phyloP scores from a whole-genome alignment of 2,329 filamentous ascomycete species.

The Hypoxylon sp. region DNA sequence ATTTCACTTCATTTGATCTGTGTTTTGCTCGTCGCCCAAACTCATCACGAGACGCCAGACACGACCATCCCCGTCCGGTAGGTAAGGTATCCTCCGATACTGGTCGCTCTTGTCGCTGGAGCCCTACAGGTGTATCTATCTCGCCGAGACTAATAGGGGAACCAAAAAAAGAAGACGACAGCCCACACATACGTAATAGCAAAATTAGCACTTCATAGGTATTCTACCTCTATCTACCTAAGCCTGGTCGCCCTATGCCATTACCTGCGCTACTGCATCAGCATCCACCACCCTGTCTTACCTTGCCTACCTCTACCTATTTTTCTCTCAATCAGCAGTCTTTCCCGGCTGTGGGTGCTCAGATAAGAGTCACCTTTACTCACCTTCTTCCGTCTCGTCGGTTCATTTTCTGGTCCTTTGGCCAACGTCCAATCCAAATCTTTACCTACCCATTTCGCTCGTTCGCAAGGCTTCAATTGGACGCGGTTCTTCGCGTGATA shows the following conservation, averaged over 20 bases:
- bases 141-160: conserved; percentile 18
- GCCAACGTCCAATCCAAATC: conserved; percentile 11
- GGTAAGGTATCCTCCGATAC: conserved; percentile 22
- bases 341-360: conserved; percentile 8
- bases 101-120: conserved; percentile 22
- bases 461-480: conserved; percentile 29
- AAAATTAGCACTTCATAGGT: conserved; percentile 24
- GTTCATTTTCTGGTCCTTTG: conserved; percentile 8
- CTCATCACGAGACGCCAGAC: conserved; percentile 25
- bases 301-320: conserved; percentile 23
- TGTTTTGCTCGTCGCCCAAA: conserved; percentile 19
- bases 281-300: conserved; percentile 35
- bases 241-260: conserved; percentile 24
- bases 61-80: conserved; percentile 27
- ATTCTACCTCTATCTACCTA: conserved; percentile 19
- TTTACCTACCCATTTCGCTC: conserved; percentile 20
- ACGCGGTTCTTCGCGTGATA: conserved; percentile 24
- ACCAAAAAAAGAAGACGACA: conserved; percentile 12
- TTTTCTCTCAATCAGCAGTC: conserved; percentile 18
- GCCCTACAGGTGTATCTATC: conserved; percentile 20
- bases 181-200: conserved; percentile 35
- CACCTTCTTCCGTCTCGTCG: conserved; percentile 16
- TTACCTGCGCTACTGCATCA: conserved; percentile 38
- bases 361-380: conserved; percentile 34
- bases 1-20: conserved; percentile 22